Evolutionary conservation across 352 stramenopile species (phyloP).

Genomic region (Stephanocyclus meneghinianus): DNA sequence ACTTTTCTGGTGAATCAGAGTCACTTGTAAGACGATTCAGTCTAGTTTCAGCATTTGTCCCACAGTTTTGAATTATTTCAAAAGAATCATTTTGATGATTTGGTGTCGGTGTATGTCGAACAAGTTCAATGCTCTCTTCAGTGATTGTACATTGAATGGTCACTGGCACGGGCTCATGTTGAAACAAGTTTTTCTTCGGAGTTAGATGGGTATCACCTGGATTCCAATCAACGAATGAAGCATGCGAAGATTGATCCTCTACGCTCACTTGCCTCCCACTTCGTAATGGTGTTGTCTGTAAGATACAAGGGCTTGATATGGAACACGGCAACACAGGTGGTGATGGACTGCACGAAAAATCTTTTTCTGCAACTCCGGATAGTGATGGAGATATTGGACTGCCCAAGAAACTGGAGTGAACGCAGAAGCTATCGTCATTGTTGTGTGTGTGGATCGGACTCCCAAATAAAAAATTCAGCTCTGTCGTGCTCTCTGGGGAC

Average conservation of each 20-base stretch:
- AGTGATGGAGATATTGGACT: slow-evolving; percentile 8
- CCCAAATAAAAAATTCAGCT: slow-evolving; percentile 10
- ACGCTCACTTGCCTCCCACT: background rate
- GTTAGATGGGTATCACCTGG: slow-evolving; percentile 4
- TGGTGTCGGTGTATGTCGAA: slow-evolving; percentile 14
- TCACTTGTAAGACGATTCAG: slow-evolving; percentile 13
- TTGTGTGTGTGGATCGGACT: slow-evolving; percentile 9
- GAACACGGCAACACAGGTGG: background rate
- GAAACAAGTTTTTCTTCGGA: slow-evolving; percentile 32
- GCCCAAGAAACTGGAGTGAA: slow-evolving; percentile 10
- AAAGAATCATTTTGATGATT: slow-evolving; percentile 17
- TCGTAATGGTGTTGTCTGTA: slow-evolving; percentile 7
- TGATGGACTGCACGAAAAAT: slow-evolving; percentile 7
- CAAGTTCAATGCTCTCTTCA: slow-evolving; percentile 18
- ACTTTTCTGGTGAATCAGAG: background rate
- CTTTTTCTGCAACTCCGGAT: background rate
- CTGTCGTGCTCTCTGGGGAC: background rate
- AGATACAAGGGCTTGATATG: background rate
- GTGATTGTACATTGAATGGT: slow-evolving; percentile 9
- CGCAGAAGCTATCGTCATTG: slow-evolving; percentile 9
- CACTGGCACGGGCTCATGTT: slow-evolving; percentile 4
- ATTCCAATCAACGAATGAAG: slow-evolving; percentile 21
- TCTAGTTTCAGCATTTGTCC: slow-evolving; percentile 24
- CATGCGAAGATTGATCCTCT: background rate
- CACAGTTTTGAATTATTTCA: slow-evolving; percentile 8